Evolutionary conservation across 2,329 filamentous ascomycete species (phyloP).

Genomic region (Cladorrhinum sp.): DNA sequence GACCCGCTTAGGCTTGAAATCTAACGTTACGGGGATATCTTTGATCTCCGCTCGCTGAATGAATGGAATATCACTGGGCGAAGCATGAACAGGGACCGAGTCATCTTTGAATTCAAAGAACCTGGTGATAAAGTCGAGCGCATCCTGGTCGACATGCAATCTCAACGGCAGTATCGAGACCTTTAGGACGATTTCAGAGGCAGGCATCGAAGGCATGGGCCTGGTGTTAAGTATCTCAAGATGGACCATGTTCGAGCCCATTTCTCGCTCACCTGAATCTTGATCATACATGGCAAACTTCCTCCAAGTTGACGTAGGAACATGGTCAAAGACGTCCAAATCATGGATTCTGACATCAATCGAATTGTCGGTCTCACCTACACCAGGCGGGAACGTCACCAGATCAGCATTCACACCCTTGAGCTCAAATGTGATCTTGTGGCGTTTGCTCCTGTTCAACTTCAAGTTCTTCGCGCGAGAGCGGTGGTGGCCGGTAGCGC

Average conservation of each 20-base stretch:
- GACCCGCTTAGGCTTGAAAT: constrained; percentile 98
- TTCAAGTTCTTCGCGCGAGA: constrained; percentile 58
- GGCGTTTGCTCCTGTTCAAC: constrained; percentile 78
- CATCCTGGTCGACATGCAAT: constrained; percentile 94
- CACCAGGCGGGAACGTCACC: constrained; percentile 71
- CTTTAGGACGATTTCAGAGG: constrained; percentile 83
- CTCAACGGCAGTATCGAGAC: constrained; percentile 78
- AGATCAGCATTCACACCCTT: constrained; percentile 80
- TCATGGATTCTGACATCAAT: constrained; percentile 79
- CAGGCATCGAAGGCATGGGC: constrained; percentile 77
- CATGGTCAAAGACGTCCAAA: constrained; percentile 88
- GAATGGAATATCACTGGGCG: constrained; percentile 74
- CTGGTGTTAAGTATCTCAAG: constrained; percentile 84
- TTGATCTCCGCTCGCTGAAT: constrained; percentile 87
- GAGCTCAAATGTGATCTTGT: constrained; percentile 95
- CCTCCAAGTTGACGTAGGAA: constrained; percentile 95
- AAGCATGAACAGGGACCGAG: constrained; percentile 48
- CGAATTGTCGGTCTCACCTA: constrained; percentile 81
- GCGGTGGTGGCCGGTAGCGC: constrained; percentile 41
- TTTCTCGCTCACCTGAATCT: constrained; percentile 81
- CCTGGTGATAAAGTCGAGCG: constrained; percentile 90
- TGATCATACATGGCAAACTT: constrained; percentile 95
- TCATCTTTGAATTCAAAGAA: constrained; percentile 99
- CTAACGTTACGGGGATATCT: constrained; percentile 74
- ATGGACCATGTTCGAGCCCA: constrained; percentile 84